phyloP scores from a whole-genome alignment of 2,329 filamentous ascomycete genomes.

The Penicillium nordicum region DNA sequence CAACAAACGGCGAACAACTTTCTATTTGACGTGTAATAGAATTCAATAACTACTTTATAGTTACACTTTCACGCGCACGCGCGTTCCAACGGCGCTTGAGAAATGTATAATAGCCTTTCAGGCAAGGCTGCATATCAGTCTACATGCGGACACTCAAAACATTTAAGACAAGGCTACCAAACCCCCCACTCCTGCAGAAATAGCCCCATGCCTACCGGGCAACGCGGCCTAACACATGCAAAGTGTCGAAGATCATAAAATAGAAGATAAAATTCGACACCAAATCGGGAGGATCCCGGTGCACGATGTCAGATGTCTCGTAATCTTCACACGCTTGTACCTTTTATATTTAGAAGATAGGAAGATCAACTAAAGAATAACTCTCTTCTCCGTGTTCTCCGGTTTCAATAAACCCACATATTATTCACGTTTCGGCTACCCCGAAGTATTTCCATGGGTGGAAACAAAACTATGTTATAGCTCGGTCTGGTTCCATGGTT shows the following conservation, averaged over 20 bases:
- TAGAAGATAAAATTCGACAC: neutral
- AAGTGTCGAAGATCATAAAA: neutral
- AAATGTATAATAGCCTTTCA: neutral
- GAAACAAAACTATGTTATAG: neutral
- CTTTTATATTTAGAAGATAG: neutral
- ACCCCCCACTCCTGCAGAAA: constrained; percentile 1
- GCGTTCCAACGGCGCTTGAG: neutral
- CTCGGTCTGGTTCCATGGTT: neutral
- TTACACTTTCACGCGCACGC: neutral
- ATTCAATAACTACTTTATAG: neutral
- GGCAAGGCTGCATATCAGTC: neutral
- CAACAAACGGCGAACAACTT: neutral
- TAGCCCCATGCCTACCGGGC: neutral
- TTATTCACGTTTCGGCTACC: neutral
- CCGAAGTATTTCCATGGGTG: neutral
- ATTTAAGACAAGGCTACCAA: neutral
- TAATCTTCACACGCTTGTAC: constrained; percentile 1
- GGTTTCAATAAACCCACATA: neutral
- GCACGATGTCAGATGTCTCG: neutral
- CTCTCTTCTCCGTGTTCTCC: constrained; percentile 1
- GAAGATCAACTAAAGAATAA: neutral
- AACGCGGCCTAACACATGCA: neutral
- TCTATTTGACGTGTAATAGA: neutral
- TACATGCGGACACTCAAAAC: neutral
- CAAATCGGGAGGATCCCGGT: neutral